Conservation (phyloP, 2,329 filamentous ascomycete genomes). For the Neurospora crassa region DNA sequence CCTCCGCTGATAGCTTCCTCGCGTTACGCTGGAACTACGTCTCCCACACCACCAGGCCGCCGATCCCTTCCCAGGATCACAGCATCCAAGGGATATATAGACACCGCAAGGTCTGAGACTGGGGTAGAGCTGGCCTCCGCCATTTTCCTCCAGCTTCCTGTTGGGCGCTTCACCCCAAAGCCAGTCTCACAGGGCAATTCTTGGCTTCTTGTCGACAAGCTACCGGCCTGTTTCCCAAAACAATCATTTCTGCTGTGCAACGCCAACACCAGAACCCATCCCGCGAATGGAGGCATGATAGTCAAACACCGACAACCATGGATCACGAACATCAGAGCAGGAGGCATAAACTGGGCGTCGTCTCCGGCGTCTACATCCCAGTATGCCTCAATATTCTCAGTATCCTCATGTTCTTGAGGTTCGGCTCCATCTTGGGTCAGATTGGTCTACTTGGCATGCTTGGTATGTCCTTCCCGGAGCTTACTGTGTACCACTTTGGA, state of each 20-base stretch:
- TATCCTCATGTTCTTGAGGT: conserved; percentile 86
- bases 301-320: conserved; percentile 17
- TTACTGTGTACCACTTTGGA: background rate
- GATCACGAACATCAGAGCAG: conserved; percentile 26
- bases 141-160: background rate
- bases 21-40: background rate
- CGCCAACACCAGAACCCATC: background rate
- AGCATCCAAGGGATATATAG: background rate
- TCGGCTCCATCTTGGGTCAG: conserved; percentile 76
- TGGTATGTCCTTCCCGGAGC: conserved; percentile 38
- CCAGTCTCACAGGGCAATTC: background rate
- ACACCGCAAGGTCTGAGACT: background rate
- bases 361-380: conserved; percentile 76
- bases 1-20: background rate
- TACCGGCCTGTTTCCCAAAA: background rate
- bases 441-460: conserved; percentile 71
- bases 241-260: background rate
- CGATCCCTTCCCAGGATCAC: background rate
- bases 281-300: background rate
- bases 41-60: background rate
- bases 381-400: conserved; percentile 84
- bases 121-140: background rate
- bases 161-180: background rate
- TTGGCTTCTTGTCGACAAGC: background rate
- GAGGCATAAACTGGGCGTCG: conserved; percentile 59